These are phyloP conservation scores for Rhodotorula sp. DNA, from an alignment of 1,284 basidiomycete genomes.

Conservation along the genomic window DNA sequence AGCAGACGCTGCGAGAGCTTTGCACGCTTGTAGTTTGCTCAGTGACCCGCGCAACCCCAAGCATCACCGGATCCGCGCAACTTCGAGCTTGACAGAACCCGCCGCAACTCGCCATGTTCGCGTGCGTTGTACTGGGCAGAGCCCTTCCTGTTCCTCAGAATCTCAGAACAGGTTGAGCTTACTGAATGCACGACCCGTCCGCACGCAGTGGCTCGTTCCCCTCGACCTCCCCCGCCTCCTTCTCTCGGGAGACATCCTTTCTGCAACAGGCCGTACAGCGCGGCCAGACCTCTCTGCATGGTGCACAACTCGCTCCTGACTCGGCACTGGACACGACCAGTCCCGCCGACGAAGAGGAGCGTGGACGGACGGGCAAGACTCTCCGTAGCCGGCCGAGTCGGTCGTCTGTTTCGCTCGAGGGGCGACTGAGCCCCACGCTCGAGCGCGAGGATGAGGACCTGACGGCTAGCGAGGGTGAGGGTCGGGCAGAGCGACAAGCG, in stretches of 20 bases:
- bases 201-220: conserved; percentile 17
- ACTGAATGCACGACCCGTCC: neutral
- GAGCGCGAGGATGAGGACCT: conserved; percentile 16
- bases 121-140: neutral
- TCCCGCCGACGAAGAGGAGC: conserved; percentile 1
- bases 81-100: too few relatives aligned
- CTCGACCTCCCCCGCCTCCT: conserved; percentile 31
- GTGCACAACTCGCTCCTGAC: neutral
- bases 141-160: neutral
- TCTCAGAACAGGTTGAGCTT: neutral
- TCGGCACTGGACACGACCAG: neutral
- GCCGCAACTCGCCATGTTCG: neutral
- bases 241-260: conserved; percentile 35
- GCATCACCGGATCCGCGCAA: too few relatives aligned
- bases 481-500: neutral
- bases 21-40: too few relatives aligned
- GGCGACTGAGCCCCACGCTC: conserved; percentile 32
- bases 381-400: neutral
- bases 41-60: too few relatives aligned
- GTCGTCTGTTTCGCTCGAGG: conserved; percentile 24
- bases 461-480: neutral
- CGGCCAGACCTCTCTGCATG: conserved; percentile 19
- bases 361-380: neutral
- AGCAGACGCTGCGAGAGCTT: too few relatives aligned
- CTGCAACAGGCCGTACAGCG: conserved; percentile 29